A percentile compares a stretch with the other conserved stretches of the same genome.
Evolutionary conservation across 495 filamentous ascomycete genomes (phyloP).

Genomic region (Daldinia concentrica): DNA sequence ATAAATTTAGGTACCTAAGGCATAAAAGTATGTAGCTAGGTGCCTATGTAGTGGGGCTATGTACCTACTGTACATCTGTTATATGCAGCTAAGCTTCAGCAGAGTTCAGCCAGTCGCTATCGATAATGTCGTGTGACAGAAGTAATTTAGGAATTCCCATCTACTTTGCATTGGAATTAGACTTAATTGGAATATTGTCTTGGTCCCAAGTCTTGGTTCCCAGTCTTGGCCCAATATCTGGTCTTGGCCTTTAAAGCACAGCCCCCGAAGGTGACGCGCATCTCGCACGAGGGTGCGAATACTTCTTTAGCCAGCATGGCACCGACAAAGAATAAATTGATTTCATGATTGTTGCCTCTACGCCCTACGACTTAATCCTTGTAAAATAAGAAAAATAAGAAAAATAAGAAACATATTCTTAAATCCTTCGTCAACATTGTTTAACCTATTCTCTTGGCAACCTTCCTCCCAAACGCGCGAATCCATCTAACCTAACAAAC

Average conservation of each 20-base stretch:
- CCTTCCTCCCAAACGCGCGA: background rate
- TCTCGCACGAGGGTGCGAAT: constrained; percentile 9
- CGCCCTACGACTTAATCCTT: background rate
- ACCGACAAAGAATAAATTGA: constrained; percentile 10
- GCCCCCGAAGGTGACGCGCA: constrained; percentile 35
- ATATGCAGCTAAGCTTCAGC: background rate
- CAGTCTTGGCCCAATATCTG: background rate
- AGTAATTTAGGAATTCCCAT: background rate
- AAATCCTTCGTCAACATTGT: background rate
- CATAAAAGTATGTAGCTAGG: constrained; percentile 1
- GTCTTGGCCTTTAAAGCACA: constrained; percentile 20
- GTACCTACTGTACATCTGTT: background rate
- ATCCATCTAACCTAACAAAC: background rate
- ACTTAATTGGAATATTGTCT: constrained; percentile 15
- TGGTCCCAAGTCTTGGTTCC: constrained; percentile 3
- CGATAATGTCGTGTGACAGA: constrained; percentile 10
- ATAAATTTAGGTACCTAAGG: too few species aligned
- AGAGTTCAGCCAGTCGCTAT: constrained; percentile 17
- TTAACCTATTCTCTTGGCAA: background rate
- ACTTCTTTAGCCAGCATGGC: constrained; percentile 22
- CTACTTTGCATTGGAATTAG: background rate
- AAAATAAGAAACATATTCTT: background rate
- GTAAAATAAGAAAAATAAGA: background rate
- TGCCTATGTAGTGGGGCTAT: constrained; percentile 7
- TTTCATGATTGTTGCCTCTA: background rate